Evolutionary conservation across 2,329 filamentous ascomycete genomes (phyloP).

Genomic region (Verticillium klebahnii): DNA sequence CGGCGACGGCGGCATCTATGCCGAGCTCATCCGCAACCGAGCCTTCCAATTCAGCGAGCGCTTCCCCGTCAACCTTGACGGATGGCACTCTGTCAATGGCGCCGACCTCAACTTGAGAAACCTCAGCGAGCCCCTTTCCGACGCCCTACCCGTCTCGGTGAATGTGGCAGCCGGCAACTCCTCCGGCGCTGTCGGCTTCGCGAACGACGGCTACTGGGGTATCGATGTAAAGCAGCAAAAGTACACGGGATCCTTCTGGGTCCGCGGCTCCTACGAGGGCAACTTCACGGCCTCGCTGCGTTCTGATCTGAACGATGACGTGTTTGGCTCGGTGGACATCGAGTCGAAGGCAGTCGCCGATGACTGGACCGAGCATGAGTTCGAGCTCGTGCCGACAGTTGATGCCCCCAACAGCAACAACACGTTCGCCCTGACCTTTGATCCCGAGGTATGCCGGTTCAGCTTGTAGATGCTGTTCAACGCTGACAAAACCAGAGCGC

Average conservation of each 20-base stretch:
- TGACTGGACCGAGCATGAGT: constrained; percentile 49
- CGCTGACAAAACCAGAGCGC: constrained; percentile 22
- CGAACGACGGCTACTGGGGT: constrained; percentile 54
- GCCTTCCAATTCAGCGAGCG: constrained; percentile 56
- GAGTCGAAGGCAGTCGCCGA: constrained; percentile 31
- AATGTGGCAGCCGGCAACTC: constrained; percentile 30
- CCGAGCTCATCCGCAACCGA: constrained; percentile 65
- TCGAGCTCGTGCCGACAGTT: constrained; percentile 33
- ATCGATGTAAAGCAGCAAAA: constrained; percentile 44
- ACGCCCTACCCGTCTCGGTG: constrained; percentile 47
- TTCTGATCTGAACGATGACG: constrained; percentile 37
- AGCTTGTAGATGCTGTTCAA: not conserved
- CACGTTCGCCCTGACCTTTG: constrained; percentile 50
- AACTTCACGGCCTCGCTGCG: constrained; percentile 41
- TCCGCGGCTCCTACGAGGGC: constrained; percentile 44
- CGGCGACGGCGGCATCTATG: constrained; percentile 69
- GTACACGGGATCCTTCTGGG: constrained; percentile 49
- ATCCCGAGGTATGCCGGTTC: constrained; percentile 25
- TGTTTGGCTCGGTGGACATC: constrained; percentile 42
- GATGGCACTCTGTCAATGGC: constrained; percentile 38
- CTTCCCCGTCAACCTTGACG: constrained; percentile 37
- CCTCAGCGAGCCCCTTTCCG: constrained; percentile 42
- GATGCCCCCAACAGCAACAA: constrained; percentile 52
- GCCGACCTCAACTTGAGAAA: constrained; percentile 42
- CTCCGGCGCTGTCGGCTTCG: constrained; percentile 36